phyloP scores from a whole-genome alignment of 306 rosid species.

The apple (Malus domestica) region ASM211411v1 NC_041794.1:27975501-27976000 shows the following conservation, averaged over 20 bases:
- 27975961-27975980: too few species aligned
- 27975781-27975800: conserved; percentile 27
- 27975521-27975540: background rate
- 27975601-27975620: conserved; percentile 47
- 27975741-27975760: conserved; percentile 56
- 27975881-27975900: too few species aligned
- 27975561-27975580: conserved; percentile 57
- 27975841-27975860: too few species aligned
- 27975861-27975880: too few species aligned
- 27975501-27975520: background rate
- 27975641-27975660: conserved; percentile 61
- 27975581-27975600: conserved; percentile 53
- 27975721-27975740: too few species aligned
- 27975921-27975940: too few species aligned
- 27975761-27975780: conserved; percentile 76
- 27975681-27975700: conserved; percentile 70
- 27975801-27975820: background rate
- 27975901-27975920: too few species aligned
- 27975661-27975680: conserved; percentile 52
- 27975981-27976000: too few species aligned
- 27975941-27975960: too few species aligned
- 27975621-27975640: conserved; percentile 55
- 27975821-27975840: background rate
- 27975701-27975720: background rate
- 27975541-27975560: background rate